Percentiles rank a stretch among this genome's conserved stretches.
These are phyloP conservation scores for Sporothrix pseudoabietina DNA, from an alignment of 2,329 filamentous ascomycete species.

Conservation along the genomic window DNA sequence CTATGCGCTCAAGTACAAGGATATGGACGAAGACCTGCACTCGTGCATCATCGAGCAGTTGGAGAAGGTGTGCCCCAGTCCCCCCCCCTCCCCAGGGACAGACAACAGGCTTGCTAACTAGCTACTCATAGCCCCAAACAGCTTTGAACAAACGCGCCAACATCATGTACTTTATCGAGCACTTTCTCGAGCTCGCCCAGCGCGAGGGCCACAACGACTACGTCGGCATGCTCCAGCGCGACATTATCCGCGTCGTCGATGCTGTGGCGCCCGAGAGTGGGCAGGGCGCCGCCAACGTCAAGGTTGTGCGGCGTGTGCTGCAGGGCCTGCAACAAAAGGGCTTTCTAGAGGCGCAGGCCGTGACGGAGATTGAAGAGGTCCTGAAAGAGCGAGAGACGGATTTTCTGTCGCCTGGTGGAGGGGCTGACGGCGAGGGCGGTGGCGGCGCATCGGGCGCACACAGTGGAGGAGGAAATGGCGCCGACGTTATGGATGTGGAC, in stretches of 20 bases:
- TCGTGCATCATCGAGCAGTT: constrained; percentile 96
- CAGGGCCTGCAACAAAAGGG: constrained; percentile 68
- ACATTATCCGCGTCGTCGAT: constrained; percentile 89
- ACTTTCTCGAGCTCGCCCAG: constrained; percentile 83
- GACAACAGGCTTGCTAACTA: constrained; percentile 24
- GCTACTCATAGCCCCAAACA: constrained; percentile 55
- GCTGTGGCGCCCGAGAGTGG: constrained; percentile 86
- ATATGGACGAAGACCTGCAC: constrained; percentile 96
- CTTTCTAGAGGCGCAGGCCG: constrained; percentile 73
- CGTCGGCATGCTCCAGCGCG: constrained; percentile 90
- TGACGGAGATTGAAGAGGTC: constrained; percentile 78
- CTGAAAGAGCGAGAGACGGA: constrained; percentile 77
- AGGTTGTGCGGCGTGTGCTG: constrained; percentile 80
- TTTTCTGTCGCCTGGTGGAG: constrained; percentile 51
- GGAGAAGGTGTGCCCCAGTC: constrained; percentile 63
- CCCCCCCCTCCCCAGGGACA: neutral
- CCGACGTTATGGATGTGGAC: constrained; percentile 39
- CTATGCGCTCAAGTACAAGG: constrained; percentile 90
- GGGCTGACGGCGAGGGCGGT: neutral
- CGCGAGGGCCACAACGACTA: constrained; percentile 78
- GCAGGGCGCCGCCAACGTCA: constrained; percentile 88
- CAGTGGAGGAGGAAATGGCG: neutral
- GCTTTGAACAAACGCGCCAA: constrained; percentile 97
- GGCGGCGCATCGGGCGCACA: neutral
- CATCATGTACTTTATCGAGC: constrained; percentile 98